These are phyloP conservation scores for Paspalum vaginatum DNA, from an alignment of 176 grass and related monocot species.

Conservation along the genomic window DNA sequence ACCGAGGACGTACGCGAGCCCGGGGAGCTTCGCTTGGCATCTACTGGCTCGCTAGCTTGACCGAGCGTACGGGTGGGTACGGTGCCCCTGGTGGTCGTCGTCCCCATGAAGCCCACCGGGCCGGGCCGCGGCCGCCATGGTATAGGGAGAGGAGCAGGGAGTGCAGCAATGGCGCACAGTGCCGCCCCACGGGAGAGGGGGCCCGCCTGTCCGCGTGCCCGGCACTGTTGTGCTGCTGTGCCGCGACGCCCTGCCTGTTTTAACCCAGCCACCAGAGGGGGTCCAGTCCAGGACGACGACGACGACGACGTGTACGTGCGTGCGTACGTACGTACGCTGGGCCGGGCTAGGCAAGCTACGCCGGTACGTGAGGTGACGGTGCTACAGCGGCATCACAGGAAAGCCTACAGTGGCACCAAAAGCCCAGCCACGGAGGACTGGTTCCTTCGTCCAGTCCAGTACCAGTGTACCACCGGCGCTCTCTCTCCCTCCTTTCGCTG, in stretches of 20 bases:
- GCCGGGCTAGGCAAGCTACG: background rate
- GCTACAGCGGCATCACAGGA: constrained; percentile 13
- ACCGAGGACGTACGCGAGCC: too few species aligned
- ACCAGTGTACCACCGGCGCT: constrained; percentile 4
- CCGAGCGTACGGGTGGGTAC: too few species aligned
- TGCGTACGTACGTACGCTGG: background rate
- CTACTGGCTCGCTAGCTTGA: too few species aligned
- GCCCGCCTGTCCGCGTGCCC: constrained; percentile 14
- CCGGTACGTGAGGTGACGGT: background rate
- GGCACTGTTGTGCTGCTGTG: constrained; percentile 25
- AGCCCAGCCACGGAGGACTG: constrained; percentile 46
- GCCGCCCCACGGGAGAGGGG: background rate
- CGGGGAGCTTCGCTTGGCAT: too few species aligned
- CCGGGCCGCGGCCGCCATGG: too few species aligned
- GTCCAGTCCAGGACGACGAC: background rate
- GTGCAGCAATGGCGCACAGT: constrained; percentile 13
- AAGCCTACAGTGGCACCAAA: constrained; percentile 46
- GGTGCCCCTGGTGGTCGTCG: too few species aligned
- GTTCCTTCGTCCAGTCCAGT: constrained; percentile 47
- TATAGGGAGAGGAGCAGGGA: too few species aligned
- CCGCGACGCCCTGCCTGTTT: background rate
- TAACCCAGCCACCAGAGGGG: background rate
- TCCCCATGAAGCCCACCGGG: too few species aligned
- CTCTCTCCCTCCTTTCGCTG: background rate
- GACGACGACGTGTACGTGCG: constrained; percentile 2